A percentile compares a stretch with the other conserved stretches of the same genome.
phyloP scores from a whole-genome alignment of 2,329 filamentous ascomycete species.

The Penicillium thymicola region DNA sequence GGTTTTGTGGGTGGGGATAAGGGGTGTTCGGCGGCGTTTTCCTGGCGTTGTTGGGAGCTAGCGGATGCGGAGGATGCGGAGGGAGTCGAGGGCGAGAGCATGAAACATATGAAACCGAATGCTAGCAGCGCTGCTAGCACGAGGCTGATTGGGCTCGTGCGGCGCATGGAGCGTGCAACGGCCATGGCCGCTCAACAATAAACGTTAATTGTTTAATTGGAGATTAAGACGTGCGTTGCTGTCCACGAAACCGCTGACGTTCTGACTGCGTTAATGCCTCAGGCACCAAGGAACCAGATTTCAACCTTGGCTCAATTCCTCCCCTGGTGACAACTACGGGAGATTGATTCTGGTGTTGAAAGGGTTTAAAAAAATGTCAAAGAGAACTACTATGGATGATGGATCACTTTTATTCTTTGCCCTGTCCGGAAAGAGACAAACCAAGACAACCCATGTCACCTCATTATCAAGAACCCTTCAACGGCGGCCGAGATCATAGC shows the following conservation, averaged over 20 bases:
- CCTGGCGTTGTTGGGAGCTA: conserved; percentile 50
- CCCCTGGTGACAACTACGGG: background rate
- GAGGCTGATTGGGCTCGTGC: conserved; percentile 73
- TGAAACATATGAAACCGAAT: conserved; percentile 62
- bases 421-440: conserved; percentile 14
- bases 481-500: conserved; percentile 2
- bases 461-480: background rate
- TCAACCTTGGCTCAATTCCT: background rate
- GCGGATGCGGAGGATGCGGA: conserved; percentile 46
- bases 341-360: background rate
- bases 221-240: conserved; percentile 10
- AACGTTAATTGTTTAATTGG: conserved; percentile 5
- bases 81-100: conserved; percentile 49
- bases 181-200: conserved; percentile 45
- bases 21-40: conserved; percentile 63
- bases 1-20: conserved; percentile 72
- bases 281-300: background rate
- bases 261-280: background rate
- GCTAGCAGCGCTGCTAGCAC: conserved; percentile 68
- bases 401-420: background rate
- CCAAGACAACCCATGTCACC: conserved; percentile 6
- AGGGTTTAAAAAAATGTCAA: background rate
- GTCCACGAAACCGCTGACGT: conserved; percentile 7
- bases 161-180: conserved; percentile 66
- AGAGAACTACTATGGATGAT: background rate